phyloP scores from a whole-genome alignment of 1,284 basidiomycete genomes.

The Malassezia nana region DNA sequence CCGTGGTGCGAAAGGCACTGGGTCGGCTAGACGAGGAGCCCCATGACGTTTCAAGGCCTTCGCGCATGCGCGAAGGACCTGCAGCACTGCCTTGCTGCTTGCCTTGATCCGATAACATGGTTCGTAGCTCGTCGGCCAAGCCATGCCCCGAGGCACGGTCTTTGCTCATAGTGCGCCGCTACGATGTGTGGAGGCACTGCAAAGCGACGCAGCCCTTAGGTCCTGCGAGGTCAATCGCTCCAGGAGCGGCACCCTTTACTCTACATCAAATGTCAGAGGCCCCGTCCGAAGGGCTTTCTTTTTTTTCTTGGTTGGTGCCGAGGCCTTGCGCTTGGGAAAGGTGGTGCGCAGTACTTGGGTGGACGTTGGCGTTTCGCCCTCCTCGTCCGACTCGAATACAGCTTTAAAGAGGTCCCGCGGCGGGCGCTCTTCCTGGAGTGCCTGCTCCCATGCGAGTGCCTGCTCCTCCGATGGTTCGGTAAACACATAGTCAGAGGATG shows the following conservation, averaged over 20 bases:
- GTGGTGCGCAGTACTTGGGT: neutral
- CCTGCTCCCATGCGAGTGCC: neutral
- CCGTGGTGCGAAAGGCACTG: neutral
- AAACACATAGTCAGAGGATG: slow-evolving; percentile 1
- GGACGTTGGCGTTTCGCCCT: neutral
- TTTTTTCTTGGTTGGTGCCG: slow-evolving; percentile 1
- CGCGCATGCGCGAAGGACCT: neutral
- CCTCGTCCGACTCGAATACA: slow-evolving; percentile 11
- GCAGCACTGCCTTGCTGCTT: neutral
- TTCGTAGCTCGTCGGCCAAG: slow-evolving; percentile 6
- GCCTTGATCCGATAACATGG: slow-evolving; percentile 3
- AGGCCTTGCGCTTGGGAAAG: slow-evolving; percentile 5
- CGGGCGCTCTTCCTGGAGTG: slow-evolving; percentile 1
- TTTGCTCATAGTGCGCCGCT: slow-evolving; percentile 7
- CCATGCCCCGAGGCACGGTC: neutral
- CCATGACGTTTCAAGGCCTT: slow-evolving; percentile 5
- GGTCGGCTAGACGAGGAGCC: neutral
- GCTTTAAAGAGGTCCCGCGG: slow-evolving; percentile 14
- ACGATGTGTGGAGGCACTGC: slow-evolving; percentile 3
- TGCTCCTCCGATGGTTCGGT: neutral
- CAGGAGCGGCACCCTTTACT: neutral
- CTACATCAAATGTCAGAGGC: slow-evolving; percentile 16
- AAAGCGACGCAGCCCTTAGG: neutral
- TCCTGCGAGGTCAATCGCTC: no score
- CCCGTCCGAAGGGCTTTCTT: neutral